A percentile compares a stretch with the other conserved stretches of the same genome.
These are phyloP conservation scores for Kazachstania kunashirensis DNA, from an alignment of 805 yeast genomes.

Conservation along the genomic window DNA sequence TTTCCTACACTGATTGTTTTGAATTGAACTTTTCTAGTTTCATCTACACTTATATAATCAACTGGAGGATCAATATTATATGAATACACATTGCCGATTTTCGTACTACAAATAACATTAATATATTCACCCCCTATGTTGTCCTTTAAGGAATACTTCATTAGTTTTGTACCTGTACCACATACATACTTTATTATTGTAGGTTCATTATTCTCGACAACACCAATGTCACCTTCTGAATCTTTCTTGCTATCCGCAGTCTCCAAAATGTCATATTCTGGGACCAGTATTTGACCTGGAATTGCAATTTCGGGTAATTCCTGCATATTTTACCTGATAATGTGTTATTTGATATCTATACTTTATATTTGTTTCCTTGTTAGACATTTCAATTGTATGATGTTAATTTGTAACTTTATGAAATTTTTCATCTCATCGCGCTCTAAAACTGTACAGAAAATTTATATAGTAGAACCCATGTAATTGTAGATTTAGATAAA, in stretches of 20 bases:
- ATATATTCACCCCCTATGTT: constrained; percentile 30
- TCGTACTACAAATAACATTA: constrained; percentile 44
- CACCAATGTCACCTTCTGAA: not conserved
- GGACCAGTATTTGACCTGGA: constrained; percentile 79
- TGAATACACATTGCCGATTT: constrained; percentile 46
- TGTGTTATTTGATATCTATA: not conserved
- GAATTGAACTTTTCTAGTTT: constrained; percentile 8
- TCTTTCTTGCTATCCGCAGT: not conserved
- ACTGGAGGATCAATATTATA: constrained; percentile 17
- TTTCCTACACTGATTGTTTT: constrained; percentile 7
- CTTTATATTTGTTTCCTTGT: too few species aligned
- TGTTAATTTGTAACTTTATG: too few species aligned
- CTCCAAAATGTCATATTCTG: constrained; percentile 34
- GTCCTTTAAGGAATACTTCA: constrained; percentile 29
- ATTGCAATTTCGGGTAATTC: constrained; percentile 39
- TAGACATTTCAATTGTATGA: too few species aligned
- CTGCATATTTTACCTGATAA: constrained; percentile 1
- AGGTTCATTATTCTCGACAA: constrained; percentile 1
- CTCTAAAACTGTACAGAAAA: too few species aligned
- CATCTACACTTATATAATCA: constrained; percentile 8
- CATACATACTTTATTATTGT: constrained; percentile 34
- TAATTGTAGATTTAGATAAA: too few species aligned
- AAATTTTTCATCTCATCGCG: constrained; percentile 3
- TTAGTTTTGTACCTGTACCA: constrained; percentile 56
- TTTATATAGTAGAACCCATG: too few species aligned